A percentile compares a stretch with the other conserved stretches of the same genome.
Conservation (phyloP, 108 stramenopile species). For the Fragilaria radians region DNA sequence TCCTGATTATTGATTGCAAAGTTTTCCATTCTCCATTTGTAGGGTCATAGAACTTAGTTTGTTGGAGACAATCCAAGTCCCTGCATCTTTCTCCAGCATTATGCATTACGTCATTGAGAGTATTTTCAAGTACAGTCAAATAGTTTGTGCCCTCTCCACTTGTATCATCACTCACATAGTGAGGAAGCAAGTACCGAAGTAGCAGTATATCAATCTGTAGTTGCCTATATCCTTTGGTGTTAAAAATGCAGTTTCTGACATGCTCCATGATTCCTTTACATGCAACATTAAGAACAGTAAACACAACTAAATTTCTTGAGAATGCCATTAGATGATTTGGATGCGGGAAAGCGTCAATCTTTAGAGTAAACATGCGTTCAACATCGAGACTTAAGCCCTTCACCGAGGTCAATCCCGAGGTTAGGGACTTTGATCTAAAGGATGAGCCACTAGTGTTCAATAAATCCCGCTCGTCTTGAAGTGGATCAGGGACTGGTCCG, state of each 20-base stretch:
- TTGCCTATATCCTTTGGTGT: conserved; percentile 53
- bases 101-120: conserved; percentile 39
- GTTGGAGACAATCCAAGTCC: conserved; percentile 26
- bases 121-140: conserved; percentile 28
- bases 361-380: conserved; percentile 82
- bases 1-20: not conserved
- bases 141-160: conserved; percentile 39
- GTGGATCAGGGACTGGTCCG: conserved; percentile 52
- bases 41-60: conserved; percentile 40
- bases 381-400: conserved; percentile 75
- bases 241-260: conserved; percentile 45
- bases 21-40: not conserved
- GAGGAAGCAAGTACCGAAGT: conserved; percentile 62
- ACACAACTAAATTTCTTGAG: conserved; percentile 48
- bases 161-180: conserved; percentile 67
- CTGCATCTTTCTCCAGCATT: conserved; percentile 44
- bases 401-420: conserved; percentile 22
- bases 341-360: conserved; percentile 55
- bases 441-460: conserved; percentile 5
- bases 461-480: conserved; percentile 45
- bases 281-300: conserved; percentile 48
- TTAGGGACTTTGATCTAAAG: conserved; percentile 11
- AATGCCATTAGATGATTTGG: conserved; percentile 41
- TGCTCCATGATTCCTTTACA: conserved; percentile 57
- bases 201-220: conserved; percentile 71